phyloP scores from a whole-genome alignment of 2,329 filamentous ascomycete genomes.

The Fusarium pseudonygamai region DNA sequence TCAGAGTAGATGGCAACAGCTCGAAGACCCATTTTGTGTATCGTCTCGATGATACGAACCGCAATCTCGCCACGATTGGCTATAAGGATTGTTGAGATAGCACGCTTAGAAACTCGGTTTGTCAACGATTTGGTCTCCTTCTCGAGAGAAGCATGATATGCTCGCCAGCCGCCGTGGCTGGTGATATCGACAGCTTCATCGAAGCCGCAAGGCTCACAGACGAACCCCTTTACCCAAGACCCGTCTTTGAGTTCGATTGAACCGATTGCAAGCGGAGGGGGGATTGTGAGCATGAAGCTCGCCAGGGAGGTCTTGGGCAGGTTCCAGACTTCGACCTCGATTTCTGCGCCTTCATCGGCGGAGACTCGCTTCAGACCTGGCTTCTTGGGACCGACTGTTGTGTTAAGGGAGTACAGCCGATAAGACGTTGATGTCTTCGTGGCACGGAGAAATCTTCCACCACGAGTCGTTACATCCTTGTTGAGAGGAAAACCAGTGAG shows the following conservation, averaged over 20 bases:
- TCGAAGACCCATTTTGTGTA: conserved; percentile 71
- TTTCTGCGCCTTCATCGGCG: conserved; percentile 34
- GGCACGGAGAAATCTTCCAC: conserved; percentile 37
- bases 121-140: neutral
- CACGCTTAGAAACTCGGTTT: neutral
- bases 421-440: conserved; percentile 47
- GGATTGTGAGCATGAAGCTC: conserved; percentile 47
- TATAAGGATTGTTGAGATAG: conserved; percentile 60
- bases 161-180: conserved; percentile 45
- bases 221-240: conserved; percentile 49
- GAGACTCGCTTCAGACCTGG: conserved; percentile 46
- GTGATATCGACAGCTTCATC: conserved; percentile 47
- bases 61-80: conserved; percentile 74
- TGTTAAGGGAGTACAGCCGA: conserved; percentile 43
- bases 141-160: conserved; percentile 31
- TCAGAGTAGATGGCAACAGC: conserved; percentile 77
- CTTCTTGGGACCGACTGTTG: conserved; percentile 36
- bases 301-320: conserved; percentile 44
- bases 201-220: conserved; percentile 50
- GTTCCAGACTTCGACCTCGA: conserved; percentile 51
- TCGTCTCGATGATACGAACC: conserved; percentile 74
- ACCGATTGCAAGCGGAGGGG: conserved; percentile 49
- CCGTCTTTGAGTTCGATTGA: conserved; percentile 48
- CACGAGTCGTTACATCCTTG: conserved; percentile 46
- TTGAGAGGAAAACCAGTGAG: conserved; percentile 48